Evolutionary conservation across 2,329 filamentous ascomycete genomes (phyloP).

Genomic region (Hypoxylon sp.): DNA sequence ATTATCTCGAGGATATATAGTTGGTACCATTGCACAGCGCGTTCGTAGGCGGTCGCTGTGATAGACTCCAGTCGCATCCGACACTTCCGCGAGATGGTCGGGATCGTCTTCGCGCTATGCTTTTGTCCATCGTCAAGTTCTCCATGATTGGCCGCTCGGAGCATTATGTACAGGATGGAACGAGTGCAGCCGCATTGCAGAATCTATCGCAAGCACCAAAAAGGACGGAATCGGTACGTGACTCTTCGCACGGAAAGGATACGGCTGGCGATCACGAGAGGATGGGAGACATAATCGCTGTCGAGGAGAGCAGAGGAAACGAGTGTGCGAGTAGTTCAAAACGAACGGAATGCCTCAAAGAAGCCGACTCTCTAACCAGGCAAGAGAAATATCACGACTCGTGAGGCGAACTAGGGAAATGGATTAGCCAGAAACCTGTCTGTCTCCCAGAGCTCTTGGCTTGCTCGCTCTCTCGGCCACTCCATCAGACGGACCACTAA

Average conservation of each 20-base stretch:
- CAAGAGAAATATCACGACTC: slow-evolving; percentile 6
- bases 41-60: slow-evolving; percentile 27
- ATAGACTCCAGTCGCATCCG: slow-evolving; percentile 31
- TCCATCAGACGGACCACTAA: too few relatives aligned
- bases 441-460: not conserved
- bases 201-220: slow-evolving; percentile 17
- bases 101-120: slow-evolving; percentile 18
- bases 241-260: slow-evolving; percentile 10
- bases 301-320: not conserved
- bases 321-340: slow-evolving; percentile 15
- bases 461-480: too few relatives aligned
- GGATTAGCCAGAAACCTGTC: not conserved
- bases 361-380: slow-evolving; percentile 1
- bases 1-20: slow-evolving; percentile 57
- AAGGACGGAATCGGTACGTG: not conserved
- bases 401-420: slow-evolving; percentile 4
- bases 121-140: slow-evolving; percentile 32
- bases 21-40: slow-evolving; percentile 46
- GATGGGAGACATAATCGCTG: not conserved
- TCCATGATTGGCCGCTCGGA: slow-evolving; percentile 29
- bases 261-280: slow-evolving; percentile 3
- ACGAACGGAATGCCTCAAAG: slow-evolving; percentile 22
- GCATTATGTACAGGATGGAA: slow-evolving; percentile 37
- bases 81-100: slow-evolving; percentile 22
- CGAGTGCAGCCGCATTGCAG: slow-evolving; percentile 32